These are phyloP conservation scores for Clohesyomyces aquaticus DNA, from an alignment of 495 filamentous ascomycete genomes.

Conservation along the genomic window DNA sequence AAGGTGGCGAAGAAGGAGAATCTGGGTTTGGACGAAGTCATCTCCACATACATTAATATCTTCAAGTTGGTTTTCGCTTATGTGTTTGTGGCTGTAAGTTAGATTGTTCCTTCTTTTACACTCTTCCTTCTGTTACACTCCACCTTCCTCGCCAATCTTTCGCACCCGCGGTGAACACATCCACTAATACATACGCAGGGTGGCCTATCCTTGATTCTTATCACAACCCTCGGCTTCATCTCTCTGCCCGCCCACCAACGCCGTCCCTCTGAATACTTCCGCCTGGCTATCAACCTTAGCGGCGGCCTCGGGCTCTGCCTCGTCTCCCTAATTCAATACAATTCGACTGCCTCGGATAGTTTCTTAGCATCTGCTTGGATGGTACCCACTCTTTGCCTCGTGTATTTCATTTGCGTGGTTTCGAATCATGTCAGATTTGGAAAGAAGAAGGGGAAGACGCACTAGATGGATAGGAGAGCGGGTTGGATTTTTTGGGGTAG, in stretches of 20 bases:
- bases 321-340: conserved; percentile 19
- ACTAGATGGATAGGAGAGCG: conserved; percentile 3
- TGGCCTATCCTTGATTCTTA: conserved; percentile 50
- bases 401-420: conserved; percentile 27
- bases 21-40: conserved; percentile 25
- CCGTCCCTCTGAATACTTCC: conserved; percentile 21
- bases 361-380: conserved; percentile 27
- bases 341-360: background rate
- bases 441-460: conserved; percentile 15
- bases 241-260: conserved; percentile 21
- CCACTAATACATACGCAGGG: conserved; percentile 34
- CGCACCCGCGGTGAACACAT: too few species aligned
- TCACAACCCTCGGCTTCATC: conserved; percentile 49
- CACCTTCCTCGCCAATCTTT: background rate
- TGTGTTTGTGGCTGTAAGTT: conserved; percentile 48
- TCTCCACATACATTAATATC: conserved; percentile 41
- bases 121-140: background rate
- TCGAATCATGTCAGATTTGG: conserved; percentile 16
- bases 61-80: conserved; percentile 50
- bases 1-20: conserved; percentile 19
- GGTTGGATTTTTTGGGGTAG: background rate
- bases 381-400: conserved; percentile 32
- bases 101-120: background rate
- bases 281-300: conserved; percentile 23
- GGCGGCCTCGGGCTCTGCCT: conserved; percentile 33